phyloP scores from a whole-genome alignment of 768 basidiomycete genomes.

The Hygrophorus pudorinus region DNA sequence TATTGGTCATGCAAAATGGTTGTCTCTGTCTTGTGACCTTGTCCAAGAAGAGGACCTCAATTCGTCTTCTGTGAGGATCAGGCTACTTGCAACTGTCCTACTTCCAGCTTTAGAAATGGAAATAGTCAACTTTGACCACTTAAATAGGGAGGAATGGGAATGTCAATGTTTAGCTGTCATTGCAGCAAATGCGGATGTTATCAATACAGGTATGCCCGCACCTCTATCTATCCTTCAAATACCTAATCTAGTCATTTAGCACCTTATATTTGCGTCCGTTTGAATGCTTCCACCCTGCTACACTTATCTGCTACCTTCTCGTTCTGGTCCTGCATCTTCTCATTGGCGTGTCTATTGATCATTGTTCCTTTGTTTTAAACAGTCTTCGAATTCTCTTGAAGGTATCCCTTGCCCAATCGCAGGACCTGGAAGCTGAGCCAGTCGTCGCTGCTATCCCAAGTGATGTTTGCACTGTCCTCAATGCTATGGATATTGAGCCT shows the following conservation, averaged over 20 bases:
- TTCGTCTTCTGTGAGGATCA: neutral
- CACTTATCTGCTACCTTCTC: neutral
- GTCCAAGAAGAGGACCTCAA: neutral
- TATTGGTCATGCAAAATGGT: neutral
- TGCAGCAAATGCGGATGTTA: neutral
- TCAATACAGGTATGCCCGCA: neutral
- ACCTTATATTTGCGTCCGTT: neutral
- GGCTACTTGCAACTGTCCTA: neutral
- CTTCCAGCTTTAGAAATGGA: neutral
- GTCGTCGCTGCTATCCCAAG: neutral
- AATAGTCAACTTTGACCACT: neutral
- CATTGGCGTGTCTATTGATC: neutral
- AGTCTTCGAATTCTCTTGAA: neutral
- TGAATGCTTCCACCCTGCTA: neutral
- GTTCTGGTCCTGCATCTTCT: neutral
- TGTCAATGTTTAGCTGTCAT: neutral
- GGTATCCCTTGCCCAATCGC: neutral
- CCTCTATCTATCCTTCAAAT: neutral
- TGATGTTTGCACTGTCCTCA: slow-evolving; percentile 1
- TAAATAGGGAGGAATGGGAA: slow-evolving; percentile 3
- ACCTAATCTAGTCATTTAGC: neutral
- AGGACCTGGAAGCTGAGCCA: too few species aligned
- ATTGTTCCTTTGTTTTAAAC: neutral
- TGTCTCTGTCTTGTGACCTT: neutral
- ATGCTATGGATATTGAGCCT: neutral